phyloP scores from a whole-genome alignment of 2,329 filamentous ascomycete genomes.

The Purpureocillium takamizusanense region DNA sequence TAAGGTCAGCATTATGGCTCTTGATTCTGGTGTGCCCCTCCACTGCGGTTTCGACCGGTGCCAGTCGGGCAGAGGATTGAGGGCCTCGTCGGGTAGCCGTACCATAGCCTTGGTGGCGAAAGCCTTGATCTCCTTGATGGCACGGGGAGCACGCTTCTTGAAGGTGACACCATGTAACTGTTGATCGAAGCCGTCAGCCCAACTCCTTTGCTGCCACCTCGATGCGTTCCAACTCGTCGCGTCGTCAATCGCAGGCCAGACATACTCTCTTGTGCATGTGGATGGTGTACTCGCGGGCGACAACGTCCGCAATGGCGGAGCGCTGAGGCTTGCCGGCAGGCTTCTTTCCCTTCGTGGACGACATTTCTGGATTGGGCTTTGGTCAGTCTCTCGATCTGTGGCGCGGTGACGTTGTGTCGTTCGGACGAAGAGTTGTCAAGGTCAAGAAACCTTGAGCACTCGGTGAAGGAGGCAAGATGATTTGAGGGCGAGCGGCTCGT shows the following conservation, averaged over 20 bases:
- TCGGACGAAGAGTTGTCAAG: background rate
- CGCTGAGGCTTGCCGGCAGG: slow-evolving; percentile 43
- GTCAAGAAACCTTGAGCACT: background rate
- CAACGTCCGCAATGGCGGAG: slow-evolving; percentile 97
- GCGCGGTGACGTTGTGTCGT: slow-evolving; percentile 4
- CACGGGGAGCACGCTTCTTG: slow-evolving; percentile 98
- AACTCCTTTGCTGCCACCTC: slow-evolving; percentile 2
- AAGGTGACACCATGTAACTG: slow-evolving; percentile 95
- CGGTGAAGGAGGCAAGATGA: slow-evolving; percentile 6
- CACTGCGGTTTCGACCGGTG: too few species aligned
- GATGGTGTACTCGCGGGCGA: slow-evolving; percentile 99
- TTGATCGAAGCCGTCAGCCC: slow-evolving; percentile 11
- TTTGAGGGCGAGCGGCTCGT: slow-evolving; percentile 19
- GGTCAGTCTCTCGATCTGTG: slow-evolving; percentile 18
- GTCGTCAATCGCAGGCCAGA: slow-evolving; percentile 7
- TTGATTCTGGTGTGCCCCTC: too few species aligned
- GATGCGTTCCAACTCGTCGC: slow-evolving; percentile 7
- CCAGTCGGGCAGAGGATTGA: background rate
- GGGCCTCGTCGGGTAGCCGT: slow-evolving; percentile 31
- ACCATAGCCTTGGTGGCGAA: slow-evolving; percentile 96
- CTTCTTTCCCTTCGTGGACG: slow-evolving; percentile 29
- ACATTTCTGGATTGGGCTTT: slow-evolving; percentile 26
- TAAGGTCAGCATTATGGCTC: slow-evolving; percentile 10
- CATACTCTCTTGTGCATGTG: slow-evolving; percentile 89
- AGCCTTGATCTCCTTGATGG: slow-evolving; percentile 98